Base-by-base conservation (phyloP, 371 early-diverging fungal genomes). In the Mucor piriformis region DNA sequence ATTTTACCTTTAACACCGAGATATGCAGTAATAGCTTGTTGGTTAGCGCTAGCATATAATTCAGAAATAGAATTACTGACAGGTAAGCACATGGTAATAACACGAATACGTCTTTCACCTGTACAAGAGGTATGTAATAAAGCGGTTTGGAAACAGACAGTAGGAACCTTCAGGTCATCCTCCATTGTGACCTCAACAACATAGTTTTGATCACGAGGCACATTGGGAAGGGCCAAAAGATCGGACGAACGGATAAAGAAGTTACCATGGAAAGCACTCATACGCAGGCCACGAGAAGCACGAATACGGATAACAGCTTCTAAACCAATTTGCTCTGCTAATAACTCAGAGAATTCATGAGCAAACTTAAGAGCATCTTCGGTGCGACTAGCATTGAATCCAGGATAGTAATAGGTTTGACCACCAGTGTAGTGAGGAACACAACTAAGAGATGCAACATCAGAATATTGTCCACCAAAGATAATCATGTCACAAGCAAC, bases 301-400 rank as follows among this genome's bases (percentile, higher is more conserved):
- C 99, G 87, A 16, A 99, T 89, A 47, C 99, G 88, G 70, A 99
- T 87, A 16, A 99, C 97, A 6, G 97, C 98, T 63, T 99, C 98
- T 42, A 96, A 75, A n/a, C 93, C 96, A 63, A 95, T 83, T 40
- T 92, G 86, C 24, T 91, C 85, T 3, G 89, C 82, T 42, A 99
- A 73, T 68, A 92, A 89, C 51, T 92, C 88, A 2, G 83, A 70
- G 51, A 99, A 73, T 75, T 99, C 99, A 64, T 84, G 84, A 4
- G 89, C 82, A 70, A 98, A 91, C 64, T 97, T 97, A 65, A 88
- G 69, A 0, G 91, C 88, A 66, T 97, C 96, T 66, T 94, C 92
- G 1, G 89, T 76, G 57, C 95, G 86, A 6, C 83, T 81, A 1
- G 95, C 94, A 65, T 92, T 90, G 69, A 98, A 99, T 29, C 88